phyloP scores from a whole-genome alignment of 768 basidiomycete genomes.

The Russula lepida region DNA sequence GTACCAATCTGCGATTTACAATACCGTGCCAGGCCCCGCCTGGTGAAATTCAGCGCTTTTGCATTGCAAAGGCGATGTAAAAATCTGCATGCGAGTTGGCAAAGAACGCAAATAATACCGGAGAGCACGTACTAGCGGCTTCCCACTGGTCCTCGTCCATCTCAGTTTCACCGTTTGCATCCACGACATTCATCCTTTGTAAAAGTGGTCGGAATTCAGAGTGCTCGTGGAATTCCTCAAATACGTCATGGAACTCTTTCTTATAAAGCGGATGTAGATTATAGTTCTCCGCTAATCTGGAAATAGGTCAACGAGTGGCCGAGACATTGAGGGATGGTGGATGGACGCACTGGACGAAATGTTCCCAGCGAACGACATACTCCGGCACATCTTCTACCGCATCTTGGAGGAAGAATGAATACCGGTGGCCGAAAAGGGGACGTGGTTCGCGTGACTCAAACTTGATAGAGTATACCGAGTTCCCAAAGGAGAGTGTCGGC shows the following conservation, averaged over 20 bases:
- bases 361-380: slow-evolving; percentile 93
- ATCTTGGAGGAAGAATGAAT: slow-evolving; percentile 88
- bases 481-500: slow-evolving; percentile 75
- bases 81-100: slow-evolving; percentile 55
- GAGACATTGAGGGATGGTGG: neutral
- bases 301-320: neutral
- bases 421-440: slow-evolving; percentile 80
- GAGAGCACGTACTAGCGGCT: slow-evolving; percentile 77
- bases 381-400: slow-evolving; percentile 98
- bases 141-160: slow-evolving; percentile 98
- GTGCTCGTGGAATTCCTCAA: slow-evolving; percentile 69
- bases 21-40: slow-evolving; percentile 7
- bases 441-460: slow-evolving; percentile 64
- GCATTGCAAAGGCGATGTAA: slow-evolving; percentile 88
- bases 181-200: slow-evolving; percentile 86
- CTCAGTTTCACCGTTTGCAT: slow-evolving; percentile 73
- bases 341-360: slow-evolving; percentile 66
- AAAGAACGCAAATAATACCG: neutral
- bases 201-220: slow-evolving; percentile 78
- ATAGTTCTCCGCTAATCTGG: slow-evolving; percentile 79
- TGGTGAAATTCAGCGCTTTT: slow-evolving; percentile 41
- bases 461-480: slow-evolving; percentile 80
- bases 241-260: slow-evolving; percentile 86
- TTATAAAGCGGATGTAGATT: slow-evolving; percentile 66
- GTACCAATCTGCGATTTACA: slow-evolving; percentile 3